Percentiles rank a stretch among this genome's conserved stretches.
Evolutionary conservation across 352 stramenopile species (phyloP).

Genomic region (Blastocystis sp.): DNA sequence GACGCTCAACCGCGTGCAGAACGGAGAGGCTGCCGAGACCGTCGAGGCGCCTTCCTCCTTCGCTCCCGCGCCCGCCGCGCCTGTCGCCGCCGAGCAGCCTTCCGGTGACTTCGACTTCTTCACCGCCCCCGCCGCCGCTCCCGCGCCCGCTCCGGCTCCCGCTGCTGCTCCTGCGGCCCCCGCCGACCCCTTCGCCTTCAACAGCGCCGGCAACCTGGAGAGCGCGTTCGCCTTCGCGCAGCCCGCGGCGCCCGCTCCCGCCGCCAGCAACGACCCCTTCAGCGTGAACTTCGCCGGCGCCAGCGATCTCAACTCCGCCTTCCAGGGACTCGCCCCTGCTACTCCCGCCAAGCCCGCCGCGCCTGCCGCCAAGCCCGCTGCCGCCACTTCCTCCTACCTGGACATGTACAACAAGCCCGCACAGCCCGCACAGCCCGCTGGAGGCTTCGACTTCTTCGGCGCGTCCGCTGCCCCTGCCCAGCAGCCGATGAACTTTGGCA

Average conservation of each 20-base stretch:
- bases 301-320: neutral
- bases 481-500: constrained; percentile 28
- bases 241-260: neutral
- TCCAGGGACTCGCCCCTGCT: neutral
- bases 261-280: constrained; percentile 27
- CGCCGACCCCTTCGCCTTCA: constrained; percentile 38
- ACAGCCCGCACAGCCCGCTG: neutral
- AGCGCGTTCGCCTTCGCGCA: neutral
- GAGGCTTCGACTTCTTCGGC: constrained; percentile 13
- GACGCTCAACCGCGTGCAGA: neutral
- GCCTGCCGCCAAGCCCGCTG: neutral
- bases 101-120: constrained; percentile 29
- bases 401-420: neutral
- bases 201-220: neutral
- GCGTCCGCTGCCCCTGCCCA: neutral
- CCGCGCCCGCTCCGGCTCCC: neutral
- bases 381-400: too few relatives aligned
- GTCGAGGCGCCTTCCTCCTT: neutral
- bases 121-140: neutral
- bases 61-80: neutral
- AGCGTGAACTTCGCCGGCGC: neutral
- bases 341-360: neutral
- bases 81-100: neutral
- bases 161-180: neutral
- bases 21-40: neutral